A percentile compares a stretch with the other conserved stretches of the same genome.
Conservation (phyloP, 805 yeast genomes). For the Sugiyamaella marilandica region DNA sequence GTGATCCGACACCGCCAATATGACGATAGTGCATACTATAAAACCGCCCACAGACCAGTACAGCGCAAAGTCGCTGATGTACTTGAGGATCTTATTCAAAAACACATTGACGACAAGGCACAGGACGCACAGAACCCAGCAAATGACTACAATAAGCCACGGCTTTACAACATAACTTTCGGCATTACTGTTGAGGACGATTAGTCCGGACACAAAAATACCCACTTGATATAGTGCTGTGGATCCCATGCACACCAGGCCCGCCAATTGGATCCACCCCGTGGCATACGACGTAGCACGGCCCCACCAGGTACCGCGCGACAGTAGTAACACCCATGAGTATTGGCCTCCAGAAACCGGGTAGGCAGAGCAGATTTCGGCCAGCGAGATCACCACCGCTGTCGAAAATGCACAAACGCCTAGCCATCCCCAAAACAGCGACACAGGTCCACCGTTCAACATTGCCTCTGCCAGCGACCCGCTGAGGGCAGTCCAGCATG, state of each 20-base stretch:
- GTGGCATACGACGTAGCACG: constrained; percentile 16
- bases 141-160: constrained; percentile 20
- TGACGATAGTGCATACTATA: constrained; percentile 11
- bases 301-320: constrained; percentile 18
- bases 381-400: constrained; percentile 57
- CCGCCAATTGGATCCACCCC: constrained; percentile 26
- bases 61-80: constrained; percentile 22
- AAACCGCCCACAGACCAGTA: constrained; percentile 26
- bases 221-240: constrained; percentile 27
- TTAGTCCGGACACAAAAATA: constrained; percentile 17
- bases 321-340: constrained; percentile 51
- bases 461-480: constrained; percentile 58
- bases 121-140: constrained; percentile 11
- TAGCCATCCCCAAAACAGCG: constrained; percentile 56
- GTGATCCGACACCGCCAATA: constrained; percentile 14
- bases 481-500: constrained; percentile 60
- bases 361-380: constrained; percentile 59
- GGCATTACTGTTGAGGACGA: constrained; percentile 17
- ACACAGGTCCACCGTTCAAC: constrained; percentile 58
- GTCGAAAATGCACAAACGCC: constrained; percentile 51
- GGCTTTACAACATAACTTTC: constrained; percentile 12
- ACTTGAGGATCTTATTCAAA: constrained; percentile 15
- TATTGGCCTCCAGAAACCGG: constrained; percentile 70
- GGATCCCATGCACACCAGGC: constrained; percentile 27
- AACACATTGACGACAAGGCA: constrained; percentile 17